A percentile compares a stretch with the other conserved stretches of the same genome.
phyloP scores from a whole-genome alignment of 2,329 filamentous ascomycete genomes.

The Clathrospora elynae region DNA sequence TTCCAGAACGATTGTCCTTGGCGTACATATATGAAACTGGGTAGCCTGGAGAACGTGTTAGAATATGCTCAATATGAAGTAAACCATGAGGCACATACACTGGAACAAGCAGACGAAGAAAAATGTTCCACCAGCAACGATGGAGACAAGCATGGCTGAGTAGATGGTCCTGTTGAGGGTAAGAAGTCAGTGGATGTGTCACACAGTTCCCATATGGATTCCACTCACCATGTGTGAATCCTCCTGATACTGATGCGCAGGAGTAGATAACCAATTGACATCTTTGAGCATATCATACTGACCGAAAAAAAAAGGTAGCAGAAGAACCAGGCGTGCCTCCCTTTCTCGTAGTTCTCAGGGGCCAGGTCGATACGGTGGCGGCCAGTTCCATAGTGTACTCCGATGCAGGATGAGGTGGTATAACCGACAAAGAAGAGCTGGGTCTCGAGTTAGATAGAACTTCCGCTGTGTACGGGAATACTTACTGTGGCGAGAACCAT shows the following conservation, averaged over 20 bases:
- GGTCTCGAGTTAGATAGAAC: slow-evolving; percentile 5
- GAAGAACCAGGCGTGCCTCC: slow-evolving; percentile 41
- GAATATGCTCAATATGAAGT: too few relatives aligned
- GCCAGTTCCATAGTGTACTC: slow-evolving; percentile 40
- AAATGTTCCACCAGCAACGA: slow-evolving; percentile 46
- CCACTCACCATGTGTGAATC: slow-evolving; percentile 31
- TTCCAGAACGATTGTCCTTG: slow-evolving; percentile 50
- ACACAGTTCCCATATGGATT: too few relatives aligned
- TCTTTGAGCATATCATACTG: slow-evolving; percentile 42
- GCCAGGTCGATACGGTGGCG: slow-evolving; percentile 34
- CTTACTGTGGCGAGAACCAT: slow-evolving; percentile 42
- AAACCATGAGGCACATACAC: too few relatives aligned
- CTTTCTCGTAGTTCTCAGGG: slow-evolving; percentile 25
- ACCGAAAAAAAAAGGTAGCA: slow-evolving; percentile 43
- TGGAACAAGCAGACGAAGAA: slow-evolving; percentile 59
- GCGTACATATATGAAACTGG: slow-evolving; percentile 59
- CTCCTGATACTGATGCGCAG: slow-evolving; percentile 39
- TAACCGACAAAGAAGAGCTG: slow-evolving; percentile 36
- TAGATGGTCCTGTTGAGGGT: slow-evolving; percentile 40
- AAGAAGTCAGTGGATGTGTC: too few relatives aligned
- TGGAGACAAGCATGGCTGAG: slow-evolving; percentile 43
- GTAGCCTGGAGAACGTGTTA: too few relatives aligned
- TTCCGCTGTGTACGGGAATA: not conserved
- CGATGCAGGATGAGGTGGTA: slow-evolving; percentile 31
- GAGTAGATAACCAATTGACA: slow-evolving; percentile 43